Evolutionary conservation across 2,329 filamentous ascomycete genomes (phyloP).

Genomic region (Sporothrix protearum): DNA sequence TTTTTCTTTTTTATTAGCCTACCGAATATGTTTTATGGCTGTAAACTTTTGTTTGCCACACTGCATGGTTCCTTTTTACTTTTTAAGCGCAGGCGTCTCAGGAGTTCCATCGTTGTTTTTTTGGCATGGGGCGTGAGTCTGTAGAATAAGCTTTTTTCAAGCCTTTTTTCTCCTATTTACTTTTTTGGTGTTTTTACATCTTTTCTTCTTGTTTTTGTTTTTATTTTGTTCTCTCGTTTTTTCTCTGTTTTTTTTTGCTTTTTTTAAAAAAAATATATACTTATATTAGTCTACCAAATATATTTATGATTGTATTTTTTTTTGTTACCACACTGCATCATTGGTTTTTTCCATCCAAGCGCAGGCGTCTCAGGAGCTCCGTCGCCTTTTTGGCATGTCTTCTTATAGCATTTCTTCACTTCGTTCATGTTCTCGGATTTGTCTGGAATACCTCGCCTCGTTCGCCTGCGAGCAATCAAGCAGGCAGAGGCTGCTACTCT

Average conservation of each 20-base stretch:
- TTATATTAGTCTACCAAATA: not conserved
- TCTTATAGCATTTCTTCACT: not conserved
- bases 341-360: conserved; percentile 1
- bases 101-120: not conserved
- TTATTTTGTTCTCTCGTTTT: not conserved
- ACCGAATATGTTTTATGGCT: not conserved
- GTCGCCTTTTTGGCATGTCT: not conserved
- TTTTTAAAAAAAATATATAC: too few species aligned
- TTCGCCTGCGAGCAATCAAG: not conserved
- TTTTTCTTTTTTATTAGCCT: too few species aligned
- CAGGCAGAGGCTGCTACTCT: not conserved
- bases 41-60: not conserved
- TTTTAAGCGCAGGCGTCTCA: conserved; percentile 14
- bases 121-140: too few species aligned
- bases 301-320: not conserved
- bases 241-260: too few species aligned
- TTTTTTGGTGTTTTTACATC: too few species aligned
- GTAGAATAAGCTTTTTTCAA: too few species aligned
- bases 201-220: too few species aligned
- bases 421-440: not conserved
- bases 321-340: not conserved
- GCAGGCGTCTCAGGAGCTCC: conserved; percentile 11
- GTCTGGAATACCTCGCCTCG: not conserved
- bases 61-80: not conserved
- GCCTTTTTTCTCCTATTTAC: too few species aligned